A percentile compares a stretch with the other conserved stretches of the same genome.
Evolutionary conservation across 441 rosid species (phyloP).

Genomic region (Croton setiger): DNA sequence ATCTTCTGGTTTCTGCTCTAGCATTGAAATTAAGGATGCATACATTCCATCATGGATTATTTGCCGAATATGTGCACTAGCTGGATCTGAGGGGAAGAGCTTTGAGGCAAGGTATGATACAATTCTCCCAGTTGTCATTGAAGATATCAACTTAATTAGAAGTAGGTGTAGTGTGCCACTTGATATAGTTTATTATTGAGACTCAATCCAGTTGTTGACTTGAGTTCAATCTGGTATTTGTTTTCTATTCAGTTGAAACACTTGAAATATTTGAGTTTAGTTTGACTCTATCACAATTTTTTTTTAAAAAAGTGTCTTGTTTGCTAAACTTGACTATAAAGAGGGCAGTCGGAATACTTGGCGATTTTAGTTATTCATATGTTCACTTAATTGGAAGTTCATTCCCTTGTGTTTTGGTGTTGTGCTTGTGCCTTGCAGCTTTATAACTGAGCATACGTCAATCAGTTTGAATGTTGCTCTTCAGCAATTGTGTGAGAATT

Average conservation of each 20-base stretch:
- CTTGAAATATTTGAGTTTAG: too few species aligned
- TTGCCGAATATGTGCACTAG: constrained; percentile 55
- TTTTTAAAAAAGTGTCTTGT: too few species aligned
- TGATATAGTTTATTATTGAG: too few species aligned
- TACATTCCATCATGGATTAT: constrained; percentile 88
- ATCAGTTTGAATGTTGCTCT: constrained; percentile 73
- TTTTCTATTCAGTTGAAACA: too few species aligned
- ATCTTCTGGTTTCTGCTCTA: constrained; percentile 36
- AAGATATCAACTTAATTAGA: too few species aligned
- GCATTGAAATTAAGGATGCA: constrained; percentile 63
- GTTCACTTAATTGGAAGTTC: background rate
- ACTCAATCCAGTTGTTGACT: too few species aligned
- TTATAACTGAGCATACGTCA: constrained; percentile 60
- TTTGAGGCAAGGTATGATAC: constrained; percentile 81
- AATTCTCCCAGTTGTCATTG: constrained; percentile 4
- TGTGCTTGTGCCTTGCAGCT: constrained; percentile 53
- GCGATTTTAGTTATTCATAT: too few species aligned
- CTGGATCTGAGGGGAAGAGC: constrained; percentile 50
- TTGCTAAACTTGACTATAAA: too few species aligned
- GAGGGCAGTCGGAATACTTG: too few species aligned
- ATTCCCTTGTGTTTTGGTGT: background rate
- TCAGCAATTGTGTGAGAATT: constrained; percentile 27
- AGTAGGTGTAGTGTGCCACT: too few species aligned
- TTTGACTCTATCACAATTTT: too few species aligned
- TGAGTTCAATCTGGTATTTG: too few species aligned